Conservation (phyloP, 2,329 filamentous ascomycete species). For the Clarireedia paspali region DNA sequence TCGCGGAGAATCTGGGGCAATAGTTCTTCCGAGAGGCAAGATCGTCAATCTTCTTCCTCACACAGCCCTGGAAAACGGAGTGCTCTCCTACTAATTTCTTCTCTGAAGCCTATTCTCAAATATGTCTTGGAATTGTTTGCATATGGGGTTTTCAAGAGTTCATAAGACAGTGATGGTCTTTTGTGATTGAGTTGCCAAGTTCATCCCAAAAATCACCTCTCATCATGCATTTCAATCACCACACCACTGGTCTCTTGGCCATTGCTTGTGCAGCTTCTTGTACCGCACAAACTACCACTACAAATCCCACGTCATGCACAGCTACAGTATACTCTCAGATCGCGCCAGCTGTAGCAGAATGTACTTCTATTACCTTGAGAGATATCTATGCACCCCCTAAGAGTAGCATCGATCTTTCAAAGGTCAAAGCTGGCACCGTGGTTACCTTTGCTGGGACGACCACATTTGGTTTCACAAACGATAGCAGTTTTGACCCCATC, state of each 20-base stretch:
- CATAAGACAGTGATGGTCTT: neutral
- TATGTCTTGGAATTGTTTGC: neutral
- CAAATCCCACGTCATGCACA: neutral
- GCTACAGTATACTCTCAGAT: slow-evolving; percentile 37
- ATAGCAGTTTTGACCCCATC: slow-evolving; percentile 21
- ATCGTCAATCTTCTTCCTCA: neutral
- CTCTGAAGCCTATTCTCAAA: no score
- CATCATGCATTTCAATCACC: neutral
- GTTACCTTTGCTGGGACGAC: slow-evolving; percentile 58
- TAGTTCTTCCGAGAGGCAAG: neutral
- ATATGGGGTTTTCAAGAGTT: neutral
- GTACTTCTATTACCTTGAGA: slow-evolving; percentile 46
- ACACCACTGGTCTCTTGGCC: neutral
- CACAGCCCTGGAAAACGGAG: neutral
- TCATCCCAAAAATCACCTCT: neutral
- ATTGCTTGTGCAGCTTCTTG: neutral
- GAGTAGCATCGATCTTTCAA: slow-evolving; percentile 47
- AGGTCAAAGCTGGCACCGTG: slow-evolving; percentile 41
- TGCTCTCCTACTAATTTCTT: neutral
- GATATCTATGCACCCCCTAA: slow-evolving; percentile 50
- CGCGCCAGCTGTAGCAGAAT: slow-evolving; percentile 40
- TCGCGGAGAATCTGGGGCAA: neutral
- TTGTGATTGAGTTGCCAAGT: neutral
- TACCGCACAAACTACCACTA: neutral
- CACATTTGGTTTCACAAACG: slow-evolving; percentile 25